Evolutionary conservation across 1,139 yeast genomes (phyloP), one percentile per base, ranked within the genome.

Genomic region (Pichia sp.): DNA sequence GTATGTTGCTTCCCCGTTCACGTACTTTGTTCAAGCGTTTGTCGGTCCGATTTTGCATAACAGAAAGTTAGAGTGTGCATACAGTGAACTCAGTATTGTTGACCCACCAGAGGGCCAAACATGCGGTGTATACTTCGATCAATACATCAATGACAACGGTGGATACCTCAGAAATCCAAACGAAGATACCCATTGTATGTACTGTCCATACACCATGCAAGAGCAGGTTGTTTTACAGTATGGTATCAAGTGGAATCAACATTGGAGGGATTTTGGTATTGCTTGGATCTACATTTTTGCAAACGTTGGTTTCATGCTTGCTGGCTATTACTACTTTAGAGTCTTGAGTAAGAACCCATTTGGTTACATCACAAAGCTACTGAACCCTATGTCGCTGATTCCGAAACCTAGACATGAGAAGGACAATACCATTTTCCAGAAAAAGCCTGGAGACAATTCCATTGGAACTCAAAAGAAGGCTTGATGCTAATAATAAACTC

Each of bases 181-280:
- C 20, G 72, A 72, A 14, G 68, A 77, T 2, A 36, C 60, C 2
- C 40, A 60, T 25, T 82, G 93, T 60, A 68, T 67, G 10, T 77
- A 70, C 54, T 82, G 93, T 59, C 51, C 65, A 26, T 72, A 66
- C 50, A 44, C 60, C 1, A 62, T 59, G 37, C 81, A 82, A 29
- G 76, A 77, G 52, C 67, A 71, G 27, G 80, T 64, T 50, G 54
- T 81, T 51, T 43, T 49, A 0, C 55, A 61, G 8, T 56, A 76
- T 35, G 66, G 68, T 30, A 64, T 74, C 34, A 54, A 58, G 23
- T 76, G 61, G 51, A 49, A 59, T 26, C 56, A 74, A 39, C 59
- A 75, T 34, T 77, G 85, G 84, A 70, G 86, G 63, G 77, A 79
- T 51, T 40, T 78, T 40, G 87, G 87, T 16, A 63, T 80, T 42